Base-by-base conservation (phyloP, 1,139 yeast genomes). In the Candida pseudoviswanathii region DNA sequence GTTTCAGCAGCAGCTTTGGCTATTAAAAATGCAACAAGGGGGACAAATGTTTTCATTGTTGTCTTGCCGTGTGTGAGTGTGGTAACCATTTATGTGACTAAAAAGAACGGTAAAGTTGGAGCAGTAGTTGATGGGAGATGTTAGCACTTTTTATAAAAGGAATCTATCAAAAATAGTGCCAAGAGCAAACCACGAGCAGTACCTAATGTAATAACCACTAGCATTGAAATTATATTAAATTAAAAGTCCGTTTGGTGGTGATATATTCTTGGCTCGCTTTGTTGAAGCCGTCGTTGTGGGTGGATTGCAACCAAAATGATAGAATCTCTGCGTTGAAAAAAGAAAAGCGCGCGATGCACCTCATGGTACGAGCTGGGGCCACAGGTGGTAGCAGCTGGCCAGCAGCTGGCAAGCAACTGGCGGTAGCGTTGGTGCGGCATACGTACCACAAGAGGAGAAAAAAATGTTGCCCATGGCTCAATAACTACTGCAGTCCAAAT, bases 1-100 rank as follows among this genome's bases (percentile, higher is more conserved):
- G 48, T 41, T 32, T 45, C 48, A 21, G 44, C 27, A n/a, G 16
- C 16, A 22, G n/a, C 48, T n/a, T 16, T 2, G n/a, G 41, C 30
- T 5, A 38, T n/a, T 3, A 41, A 41, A 24, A 30, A 16, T 5
- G 44, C 38, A 31, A 45, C 38, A 16, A 42, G 16, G 2, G 22
- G n/a, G n/a, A 25, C 7, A 9, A 34, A 11, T n/a, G 25, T 25
- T 33, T 25, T 32, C 44, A 42, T 42, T 7, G 42, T 11, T 39
- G n/a, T 16, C 16, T 16, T 16, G 16, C 16, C 16, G 16, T 16
- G 16, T 16, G 16, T 16, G 16, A 16, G 16, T 16, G 16, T 16
- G 16, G 16, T 16, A 16, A 16, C 16, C 16, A 16, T 16, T 16
- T 16, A 16, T 16, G 16, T 16, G 36, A 33, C 21, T 33, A 10